These are phyloP conservation scores for Tolypocladium pustulatum DNA, from an alignment of 2,329 filamentous ascomycete genomes.

Conservation along the genomic window DNA sequence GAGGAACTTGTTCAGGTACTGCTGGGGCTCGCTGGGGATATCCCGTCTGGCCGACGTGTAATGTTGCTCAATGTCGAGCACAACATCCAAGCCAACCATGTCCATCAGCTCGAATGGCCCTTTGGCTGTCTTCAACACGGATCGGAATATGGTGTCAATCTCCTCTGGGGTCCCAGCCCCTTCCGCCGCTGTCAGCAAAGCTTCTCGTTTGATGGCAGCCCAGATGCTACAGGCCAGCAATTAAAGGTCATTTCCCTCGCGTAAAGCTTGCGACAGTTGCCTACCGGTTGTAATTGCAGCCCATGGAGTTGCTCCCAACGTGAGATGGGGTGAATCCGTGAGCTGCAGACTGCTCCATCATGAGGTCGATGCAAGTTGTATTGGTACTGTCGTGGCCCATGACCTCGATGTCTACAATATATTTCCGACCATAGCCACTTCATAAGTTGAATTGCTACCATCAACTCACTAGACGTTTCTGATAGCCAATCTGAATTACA, in stretches of 20 bases:
- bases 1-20: constrained; percentile 13
- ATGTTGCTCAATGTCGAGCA: constrained; percentile 19
- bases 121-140: constrained; percentile 18
- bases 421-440: background rate
- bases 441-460: background rate
- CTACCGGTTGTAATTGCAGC: constrained; percentile 20
- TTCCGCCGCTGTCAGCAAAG: constrained; percentile 18
- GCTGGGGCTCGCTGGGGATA: constrained; percentile 12
- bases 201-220: constrained; percentile 21
- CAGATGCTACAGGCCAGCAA: constrained; percentile 15
- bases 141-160: constrained; percentile 19
- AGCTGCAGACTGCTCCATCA: constrained; percentile 14
- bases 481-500: constrained; percentile 18
- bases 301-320: constrained; percentile 18
- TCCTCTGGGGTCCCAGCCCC: constrained; percentile 18
- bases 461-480: constrained; percentile 15
- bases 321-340: constrained; percentile 20
- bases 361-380: constrained; percentile 7
- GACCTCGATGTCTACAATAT: constrained; percentile 15
- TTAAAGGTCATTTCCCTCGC: background rate
- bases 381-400: constrained; percentile 19
- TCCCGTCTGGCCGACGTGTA: constrained; percentile 15
- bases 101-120: constrained; percentile 21
- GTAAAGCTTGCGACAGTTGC: background rate
- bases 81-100: constrained; percentile 19